Evolutionary conservation across 1,284 basidiomycete species (phyloP).

Genomic region (Golubevia pallescens): DNA sequence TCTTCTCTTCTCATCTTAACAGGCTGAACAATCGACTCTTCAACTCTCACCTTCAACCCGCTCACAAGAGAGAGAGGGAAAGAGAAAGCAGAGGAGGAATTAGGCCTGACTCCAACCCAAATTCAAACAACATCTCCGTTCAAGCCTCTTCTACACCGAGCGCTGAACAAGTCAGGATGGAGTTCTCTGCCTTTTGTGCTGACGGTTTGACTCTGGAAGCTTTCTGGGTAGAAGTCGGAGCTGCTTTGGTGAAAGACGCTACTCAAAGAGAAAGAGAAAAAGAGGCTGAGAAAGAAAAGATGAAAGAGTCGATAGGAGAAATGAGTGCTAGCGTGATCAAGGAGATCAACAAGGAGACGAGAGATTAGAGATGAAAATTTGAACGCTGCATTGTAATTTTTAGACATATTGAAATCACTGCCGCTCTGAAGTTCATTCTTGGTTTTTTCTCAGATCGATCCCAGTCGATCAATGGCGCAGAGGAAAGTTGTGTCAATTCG

Average conservation of each 20-base stretch:
- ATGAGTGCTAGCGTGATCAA: neutral
- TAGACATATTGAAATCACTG: too few relatives aligned
- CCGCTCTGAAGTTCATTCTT: too few relatives aligned
- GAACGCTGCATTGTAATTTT: too few relatives aligned
- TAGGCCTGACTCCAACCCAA: neutral
- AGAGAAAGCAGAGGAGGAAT: neutral
- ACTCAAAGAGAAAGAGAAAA: neutral
- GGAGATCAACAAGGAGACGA: too few relatives aligned
- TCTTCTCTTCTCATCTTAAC: too few relatives aligned
- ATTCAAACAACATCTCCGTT: conserved; percentile 1
- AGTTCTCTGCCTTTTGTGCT: conserved; percentile 41
- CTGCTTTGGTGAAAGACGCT: neutral
- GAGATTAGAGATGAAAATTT: too few relatives aligned
- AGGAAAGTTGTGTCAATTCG: too few relatives aligned
- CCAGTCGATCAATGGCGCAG: too few relatives aligned
- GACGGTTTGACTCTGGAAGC: conserved; percentile 29
- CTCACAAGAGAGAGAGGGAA: neutral
- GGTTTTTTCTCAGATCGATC: too few relatives aligned
- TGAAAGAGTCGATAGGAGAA: neutral
- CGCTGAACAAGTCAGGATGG: conserved; percentile 32
- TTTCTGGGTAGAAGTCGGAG: conserved; percentile 22
- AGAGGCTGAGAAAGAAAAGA: neutral
- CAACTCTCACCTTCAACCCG: conserved; percentile 29
- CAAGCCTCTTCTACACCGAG: conserved; percentile 10
- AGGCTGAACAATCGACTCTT: conserved; percentile 52